phyloP scores from a whole-genome alignment of 2,329 filamentous ascomycete genomes.

The Tolypocladium sp. region DNA sequence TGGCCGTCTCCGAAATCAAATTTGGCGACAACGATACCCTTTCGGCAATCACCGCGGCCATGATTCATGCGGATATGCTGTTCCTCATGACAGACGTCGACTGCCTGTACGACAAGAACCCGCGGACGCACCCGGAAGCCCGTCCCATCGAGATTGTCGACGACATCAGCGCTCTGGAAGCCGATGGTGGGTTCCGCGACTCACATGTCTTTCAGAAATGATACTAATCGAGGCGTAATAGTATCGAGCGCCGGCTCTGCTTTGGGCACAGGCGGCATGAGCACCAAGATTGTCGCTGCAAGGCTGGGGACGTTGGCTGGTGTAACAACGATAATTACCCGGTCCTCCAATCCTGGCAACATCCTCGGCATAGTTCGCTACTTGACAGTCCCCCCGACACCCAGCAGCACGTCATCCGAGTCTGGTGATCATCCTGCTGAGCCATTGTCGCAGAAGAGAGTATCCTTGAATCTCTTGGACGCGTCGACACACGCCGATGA shows the following conservation, averaged over 20 bases:
- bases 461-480: constrained; percentile 28
- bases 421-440: constrained; percentile 20
- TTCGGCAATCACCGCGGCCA: constrained; percentile 90
- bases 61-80: constrained; percentile 93
- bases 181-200: constrained; percentile 51
- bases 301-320: constrained; percentile 87
- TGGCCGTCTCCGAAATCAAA: constrained; percentile 97
- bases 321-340: constrained; percentile 91
- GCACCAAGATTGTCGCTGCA: constrained; percentile 92
- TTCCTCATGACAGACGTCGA: constrained; percentile 99
- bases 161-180: constrained; percentile 73
- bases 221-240: constrained; percentile 38
- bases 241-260: constrained; percentile 84
- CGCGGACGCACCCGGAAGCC: constrained; percentile 74
- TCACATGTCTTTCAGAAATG: too few relatives aligned
- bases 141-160: constrained; percentile 86
- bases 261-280: constrained; percentile 92
- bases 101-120: constrained; percentile 94
- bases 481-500: constrained; percentile 12
- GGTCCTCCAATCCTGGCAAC: constrained; percentile 87
- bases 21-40: constrained; percentile 98
- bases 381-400: constrained; percentile 41
- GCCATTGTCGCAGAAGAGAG: constrained; percentile 28
- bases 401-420: constrained; percentile 4
- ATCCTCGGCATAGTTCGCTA: constrained; percentile 80